Percentiles rank a stretch among this genome's conserved stretches.
phyloP scores from a whole-genome alignment of 2,329 filamentous ascomycete species.

The Hypomyces perniciosus region DNA sequence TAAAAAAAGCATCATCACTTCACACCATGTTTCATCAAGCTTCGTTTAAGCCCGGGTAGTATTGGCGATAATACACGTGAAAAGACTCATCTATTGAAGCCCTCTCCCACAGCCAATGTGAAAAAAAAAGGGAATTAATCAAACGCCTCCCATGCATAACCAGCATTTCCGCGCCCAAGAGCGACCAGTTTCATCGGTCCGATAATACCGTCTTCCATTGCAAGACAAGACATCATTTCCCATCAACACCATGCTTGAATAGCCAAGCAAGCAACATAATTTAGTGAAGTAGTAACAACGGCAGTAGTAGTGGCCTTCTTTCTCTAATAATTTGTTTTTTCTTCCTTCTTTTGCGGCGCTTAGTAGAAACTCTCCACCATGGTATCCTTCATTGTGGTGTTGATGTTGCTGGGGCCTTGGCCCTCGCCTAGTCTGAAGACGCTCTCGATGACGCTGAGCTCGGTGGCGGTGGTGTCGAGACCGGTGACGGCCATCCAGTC shows the following conservation, averaged over 20 bases:
- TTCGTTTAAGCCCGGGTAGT: not conserved
- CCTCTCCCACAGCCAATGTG: not conserved
- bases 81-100: not conserved
- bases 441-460: conserved; percentile 91
- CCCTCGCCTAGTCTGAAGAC: conserved; percentile 94
- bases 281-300: not conserved
- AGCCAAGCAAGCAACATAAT: conserved; percentile 9
- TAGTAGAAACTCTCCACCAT: conserved; percentile 99
- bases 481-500: conserved; percentile 96
- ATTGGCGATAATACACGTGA: not conserved
- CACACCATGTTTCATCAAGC: not conserved
- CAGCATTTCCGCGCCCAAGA: conserved; percentile 5
- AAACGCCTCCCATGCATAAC: conserved; percentile 14
- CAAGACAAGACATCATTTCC: not conserved
- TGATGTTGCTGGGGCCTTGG: conserved; percentile 69
- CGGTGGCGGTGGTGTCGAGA: conserved; percentile 92
- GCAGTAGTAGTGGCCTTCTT: not conserved
- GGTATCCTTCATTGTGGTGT: conserved; percentile 85
- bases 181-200: conserved; percentile 1
- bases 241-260: conserved; percentile 10
- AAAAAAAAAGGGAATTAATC: conserved; percentile 13
- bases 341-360: not conserved
- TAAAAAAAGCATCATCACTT: not conserved
- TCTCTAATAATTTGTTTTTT: not conserved
- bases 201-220: conserved; percentile 2